Evolutionary conservation across 331 rosid genomes (phyloP), one percentile per base, ranked within the genome.

Genomic region (Dryas integrifolia): DNA sequence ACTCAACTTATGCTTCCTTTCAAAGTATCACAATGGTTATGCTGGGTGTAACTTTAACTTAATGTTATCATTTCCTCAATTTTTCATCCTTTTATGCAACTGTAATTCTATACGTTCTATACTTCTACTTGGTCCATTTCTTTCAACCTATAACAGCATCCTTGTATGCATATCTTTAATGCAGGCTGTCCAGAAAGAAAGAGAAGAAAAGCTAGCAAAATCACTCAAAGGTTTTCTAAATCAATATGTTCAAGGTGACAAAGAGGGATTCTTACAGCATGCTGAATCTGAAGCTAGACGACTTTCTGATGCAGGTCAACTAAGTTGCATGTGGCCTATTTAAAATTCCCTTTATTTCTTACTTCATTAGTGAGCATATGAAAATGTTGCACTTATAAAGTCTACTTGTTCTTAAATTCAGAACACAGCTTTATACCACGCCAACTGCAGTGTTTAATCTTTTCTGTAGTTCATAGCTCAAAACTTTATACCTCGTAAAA

Each of bases 211-310:
- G 83, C 86, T 95, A 65, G 92, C 93, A 46, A 83, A 85, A 61
- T 57, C 58, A n/a, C 85, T 95, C 55, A 87, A 76, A 67, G 88
- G 69, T 63, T 82, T 84, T 72, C 96, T 95, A 15, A 67, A 77
- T 68, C 96, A 80, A 76, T 88, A 88, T 72, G 96, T 87, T 43
- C 77, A 56, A 75, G 97, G 97, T 51, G 97, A 95, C 80, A 80
- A 72, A 76, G 88, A 55, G 61, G 96, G 93, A 72, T 95, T 95
- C 78, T 59, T 84, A 72, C 82, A 72, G 71, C 89, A 64, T 4
- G 93, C 89, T 67, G 92, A 91, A 82, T 88, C 92, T 38, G 99
- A 95, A 83, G 96, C 89, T 43, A 87, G 66, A 82, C 88, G 96
- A 67, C 96, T 95, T 71, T 89, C 99, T 43, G 78, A 75, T 65